phyloP scores from a whole-genome alignment of 2,329 filamentous ascomycete species.

The Orbilia blumenaviensis region DNA sequence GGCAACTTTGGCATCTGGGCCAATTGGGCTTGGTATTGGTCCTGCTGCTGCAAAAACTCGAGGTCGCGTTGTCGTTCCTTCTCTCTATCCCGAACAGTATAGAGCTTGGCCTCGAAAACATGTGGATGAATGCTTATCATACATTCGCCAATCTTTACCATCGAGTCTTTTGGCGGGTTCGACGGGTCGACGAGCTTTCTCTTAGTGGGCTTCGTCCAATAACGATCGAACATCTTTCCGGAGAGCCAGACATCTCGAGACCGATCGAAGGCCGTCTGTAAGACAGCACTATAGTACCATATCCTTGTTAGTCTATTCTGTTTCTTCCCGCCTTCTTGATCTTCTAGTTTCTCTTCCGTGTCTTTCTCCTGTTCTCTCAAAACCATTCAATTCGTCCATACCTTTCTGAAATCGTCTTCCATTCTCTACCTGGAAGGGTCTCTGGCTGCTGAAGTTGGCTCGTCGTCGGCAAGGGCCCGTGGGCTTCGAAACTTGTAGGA shows the following conservation, averaged over 20 bases:
- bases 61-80: constrained; percentile 61
- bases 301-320: constrained; percentile 55
- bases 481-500: constrained; percentile 37
- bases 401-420: constrained; percentile 78
- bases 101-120: constrained; percentile 79
- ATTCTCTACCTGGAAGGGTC: constrained; percentile 72
- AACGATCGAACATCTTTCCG: constrained; percentile 73
- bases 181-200: constrained; percentile 69
- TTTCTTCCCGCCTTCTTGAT: neutral
- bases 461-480: constrained; percentile 38
- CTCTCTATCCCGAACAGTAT: constrained; percentile 71
- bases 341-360: neutral
- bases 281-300: constrained; percentile 70
- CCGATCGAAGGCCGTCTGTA: constrained; percentile 75
- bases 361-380: neutral
- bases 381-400: constrained; percentile 58
- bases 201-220: constrained; percentile 78
- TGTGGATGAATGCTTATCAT: constrained; percentile 82
- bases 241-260: constrained; percentile 79
- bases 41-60: constrained; percentile 59
- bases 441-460: constrained; percentile 64
- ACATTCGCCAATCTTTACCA: constrained; percentile 76
- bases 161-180: constrained; percentile 75
- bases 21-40: constrained; percentile 42
- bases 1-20: constrained; percentile 31